Percentiles rank a stretch among this genome's conserved stretches.
Evolutionary conservation across 768 basidiomycete species (phyloP).

Genomic region (Calvatia gigantea): DNA sequence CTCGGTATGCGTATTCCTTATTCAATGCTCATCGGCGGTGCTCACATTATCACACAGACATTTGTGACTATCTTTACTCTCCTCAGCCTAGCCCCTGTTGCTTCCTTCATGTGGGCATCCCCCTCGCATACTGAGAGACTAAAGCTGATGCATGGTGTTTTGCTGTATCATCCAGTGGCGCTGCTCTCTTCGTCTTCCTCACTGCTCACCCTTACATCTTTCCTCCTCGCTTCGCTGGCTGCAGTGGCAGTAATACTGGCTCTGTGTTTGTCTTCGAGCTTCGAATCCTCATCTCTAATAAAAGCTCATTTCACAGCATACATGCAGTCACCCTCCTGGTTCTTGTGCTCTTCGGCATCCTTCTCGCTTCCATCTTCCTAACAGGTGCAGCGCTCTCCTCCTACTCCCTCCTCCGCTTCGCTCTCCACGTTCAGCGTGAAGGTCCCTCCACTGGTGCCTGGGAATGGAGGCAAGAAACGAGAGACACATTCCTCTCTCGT

Average conservation of each 20-base stretch:
- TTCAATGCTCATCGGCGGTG: background rate
- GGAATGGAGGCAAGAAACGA: conserved; percentile 3
- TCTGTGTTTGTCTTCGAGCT: background rate
- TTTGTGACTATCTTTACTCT: conserved; percentile 9
- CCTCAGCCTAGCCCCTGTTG: conserved; percentile 6
- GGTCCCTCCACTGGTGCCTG: conserved; percentile 5
- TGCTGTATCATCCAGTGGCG: background rate
- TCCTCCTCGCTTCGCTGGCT: background rate
- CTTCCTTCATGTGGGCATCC: background rate
- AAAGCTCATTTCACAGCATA: too few relatives aligned
- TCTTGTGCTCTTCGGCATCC: background rate
- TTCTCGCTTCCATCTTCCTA: conserved; percentile 8
- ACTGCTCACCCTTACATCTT: background rate
- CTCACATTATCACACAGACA: background rate
- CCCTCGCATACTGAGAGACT: too few relatives aligned
- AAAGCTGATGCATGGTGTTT: background rate
- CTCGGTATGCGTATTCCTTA: background rate
- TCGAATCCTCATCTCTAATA: background rate
- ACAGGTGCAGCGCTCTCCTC: conserved; percentile 6
- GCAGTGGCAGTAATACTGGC: background rate
- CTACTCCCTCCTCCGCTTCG: conserved; percentile 6
- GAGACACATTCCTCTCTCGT: background rate
- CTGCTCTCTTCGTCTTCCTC: background rate
- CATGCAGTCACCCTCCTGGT: background rate
- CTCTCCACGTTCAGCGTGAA: conserved; percentile 2